Conservation (phyloP, 805 yeast genomes). For the Myxozyma neglecta region DNA sequence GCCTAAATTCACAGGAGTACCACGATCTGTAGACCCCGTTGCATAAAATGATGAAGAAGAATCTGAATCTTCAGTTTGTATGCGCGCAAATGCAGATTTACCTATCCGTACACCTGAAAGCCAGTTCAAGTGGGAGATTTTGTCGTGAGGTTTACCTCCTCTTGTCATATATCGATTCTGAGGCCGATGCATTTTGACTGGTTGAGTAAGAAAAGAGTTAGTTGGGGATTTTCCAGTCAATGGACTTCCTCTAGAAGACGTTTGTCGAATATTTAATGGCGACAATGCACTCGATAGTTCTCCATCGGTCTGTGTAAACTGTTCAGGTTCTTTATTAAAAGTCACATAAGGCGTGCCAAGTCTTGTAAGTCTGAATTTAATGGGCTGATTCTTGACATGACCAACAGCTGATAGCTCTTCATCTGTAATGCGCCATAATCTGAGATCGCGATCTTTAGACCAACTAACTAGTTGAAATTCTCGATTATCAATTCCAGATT, state of each 20-base stretch:
- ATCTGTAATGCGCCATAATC: slow-evolving; percentile 72
- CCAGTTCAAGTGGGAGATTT: slow-evolving; percentile 79
- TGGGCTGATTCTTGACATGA: slow-evolving; percentile 44
- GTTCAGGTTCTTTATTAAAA: slow-evolving; percentile 37
- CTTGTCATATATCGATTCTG: slow-evolving; percentile 28
- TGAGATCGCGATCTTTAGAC: slow-evolving; percentile 83
- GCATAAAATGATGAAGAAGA: slow-evolving; percentile 7
- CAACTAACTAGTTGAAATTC: slow-evolving; percentile 92
- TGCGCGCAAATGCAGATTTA: slow-evolving; percentile 44
- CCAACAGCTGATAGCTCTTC: slow-evolving; percentile 45
- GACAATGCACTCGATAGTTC: slow-evolving; percentile 2
- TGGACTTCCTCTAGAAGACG: neutral
- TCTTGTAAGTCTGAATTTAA: slow-evolving; percentile 46
- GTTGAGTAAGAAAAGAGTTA: neutral
- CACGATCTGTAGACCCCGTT: neutral
- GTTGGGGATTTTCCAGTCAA: neutral
- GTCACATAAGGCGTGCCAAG: slow-evolving; percentile 48
- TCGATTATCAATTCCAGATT: slow-evolving; percentile 55
- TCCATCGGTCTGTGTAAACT: neutral
- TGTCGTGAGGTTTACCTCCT: slow-evolving; percentile 18
- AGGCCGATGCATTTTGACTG: neutral
- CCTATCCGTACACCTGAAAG: slow-evolving; percentile 87
- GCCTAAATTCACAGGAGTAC: slow-evolving; percentile 64
- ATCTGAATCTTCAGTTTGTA: slow-evolving; percentile 14
- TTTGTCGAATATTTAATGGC: neutral